Conservation (phyloP, 345 rosid species). For the Eucalyptus rudis region DNA sequence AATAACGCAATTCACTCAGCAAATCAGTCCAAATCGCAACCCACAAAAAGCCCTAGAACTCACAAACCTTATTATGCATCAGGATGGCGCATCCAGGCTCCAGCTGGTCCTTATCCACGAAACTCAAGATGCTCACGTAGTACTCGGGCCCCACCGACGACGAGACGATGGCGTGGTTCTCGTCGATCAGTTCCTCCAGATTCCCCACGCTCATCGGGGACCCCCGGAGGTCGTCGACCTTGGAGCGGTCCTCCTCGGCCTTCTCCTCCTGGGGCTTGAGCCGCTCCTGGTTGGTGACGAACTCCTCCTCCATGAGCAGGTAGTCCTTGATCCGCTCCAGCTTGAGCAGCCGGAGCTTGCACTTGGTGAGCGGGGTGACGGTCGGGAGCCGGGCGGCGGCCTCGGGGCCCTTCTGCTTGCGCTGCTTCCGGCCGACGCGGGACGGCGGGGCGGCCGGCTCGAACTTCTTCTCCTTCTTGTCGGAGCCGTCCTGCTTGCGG, state of each 20-base stretch:
- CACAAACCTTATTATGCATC: conserved; percentile 81
- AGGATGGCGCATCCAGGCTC: conserved; percentile 96
- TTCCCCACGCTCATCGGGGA: conserved; percentile 96
- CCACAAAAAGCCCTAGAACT: not conserved
- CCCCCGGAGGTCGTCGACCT: conserved; percentile 87
- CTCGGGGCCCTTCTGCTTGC: conserved; percentile 85
- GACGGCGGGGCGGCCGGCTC: conserved; percentile 91
- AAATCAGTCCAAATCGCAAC: not conserved
- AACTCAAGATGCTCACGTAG: conserved; percentile 79
- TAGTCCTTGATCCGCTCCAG: conserved; percentile 87
- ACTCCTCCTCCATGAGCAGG: conserved; percentile 92
- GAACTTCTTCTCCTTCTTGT: conserved; percentile 88
- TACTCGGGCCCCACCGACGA: conserved; percentile 95
- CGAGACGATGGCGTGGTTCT: conserved; percentile 93
- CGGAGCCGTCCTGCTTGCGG: conserved; percentile 57
- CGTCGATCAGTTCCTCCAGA: conserved; percentile 89
- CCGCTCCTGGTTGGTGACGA: conserved; percentile 83
- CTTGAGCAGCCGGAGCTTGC: conserved; percentile 74
- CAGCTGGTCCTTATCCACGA: conserved; percentile 96
- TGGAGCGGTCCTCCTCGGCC: conserved; percentile 89
- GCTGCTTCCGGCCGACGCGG: conserved; percentile 80
- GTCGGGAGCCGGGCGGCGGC: conserved; percentile 86
- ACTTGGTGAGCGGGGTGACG: conserved; percentile 74
- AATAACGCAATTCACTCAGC: not conserved
- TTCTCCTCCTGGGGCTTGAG: conserved; percentile 94